Conservation (phyloP, 495 filamentous ascomycete genomes). For the Evansstolkia leycettana region DNA sequence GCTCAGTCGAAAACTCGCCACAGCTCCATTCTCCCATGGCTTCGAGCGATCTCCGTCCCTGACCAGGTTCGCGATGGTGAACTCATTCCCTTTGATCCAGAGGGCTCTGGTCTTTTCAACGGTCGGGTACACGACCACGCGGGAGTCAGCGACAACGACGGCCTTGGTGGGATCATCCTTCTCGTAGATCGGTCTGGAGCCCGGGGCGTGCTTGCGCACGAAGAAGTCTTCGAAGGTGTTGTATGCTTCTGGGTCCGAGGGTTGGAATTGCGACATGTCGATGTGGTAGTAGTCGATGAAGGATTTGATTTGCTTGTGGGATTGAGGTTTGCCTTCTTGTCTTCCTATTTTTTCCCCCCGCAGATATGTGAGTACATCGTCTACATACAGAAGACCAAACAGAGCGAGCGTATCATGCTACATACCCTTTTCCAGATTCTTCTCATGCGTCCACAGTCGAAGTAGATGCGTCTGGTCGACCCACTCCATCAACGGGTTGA, state of each 20-base stretch:
- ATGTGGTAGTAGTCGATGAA: constrained; percentile 27
- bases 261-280: constrained; percentile 24
- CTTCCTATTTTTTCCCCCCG: too few relatives aligned
- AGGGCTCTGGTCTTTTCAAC: constrained; percentile 24
- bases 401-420: too few relatives aligned
- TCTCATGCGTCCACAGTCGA: too few relatives aligned
- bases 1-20: constrained; percentile 31
- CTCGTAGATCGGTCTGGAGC: constrained; percentile 21
- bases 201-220: constrained; percentile 24
- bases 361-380: too few relatives aligned
- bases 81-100: constrained; percentile 34
- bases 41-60: constrained; percentile 18
- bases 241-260: constrained; percentile 18
- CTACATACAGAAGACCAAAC: too few relatives aligned
- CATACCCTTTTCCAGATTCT: too few relatives aligned
- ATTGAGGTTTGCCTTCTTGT: constrained; percentile 5
- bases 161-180: constrained; percentile 17
- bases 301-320: constrained; percentile 13
- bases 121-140: constrained; percentile 21
- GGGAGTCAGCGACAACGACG: constrained; percentile 28
- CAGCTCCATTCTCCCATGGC: constrained; percentile 23
- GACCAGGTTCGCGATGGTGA: constrained; percentile 26
- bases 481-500: too few relatives aligned
- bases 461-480: too few relatives aligned
- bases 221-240: constrained; percentile 34